Conservation (phyloP, 331 rosid genomes). For the Rosa hybrid region DNA sequence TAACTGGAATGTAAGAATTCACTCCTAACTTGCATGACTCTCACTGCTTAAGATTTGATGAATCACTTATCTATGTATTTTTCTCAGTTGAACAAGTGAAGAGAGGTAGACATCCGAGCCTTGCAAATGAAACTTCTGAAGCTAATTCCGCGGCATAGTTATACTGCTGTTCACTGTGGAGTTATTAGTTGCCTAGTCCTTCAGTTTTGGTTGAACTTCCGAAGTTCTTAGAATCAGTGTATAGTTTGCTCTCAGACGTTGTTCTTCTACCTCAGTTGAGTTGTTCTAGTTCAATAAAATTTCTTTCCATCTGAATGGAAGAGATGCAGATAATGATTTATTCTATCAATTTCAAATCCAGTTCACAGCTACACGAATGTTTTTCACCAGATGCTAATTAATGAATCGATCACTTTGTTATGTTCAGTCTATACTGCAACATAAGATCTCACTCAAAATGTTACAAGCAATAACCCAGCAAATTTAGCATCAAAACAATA, state of each 20-base stretch:
- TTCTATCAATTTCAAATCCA: not conserved
- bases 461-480: conserved; percentile 17
- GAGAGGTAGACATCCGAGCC: conserved; percentile 1
- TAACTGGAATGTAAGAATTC: conserved; percentile 30
- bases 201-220: not conserved
- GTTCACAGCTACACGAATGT: not conserved
- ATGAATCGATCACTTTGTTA: conserved; percentile 24
- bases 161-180: not conserved
- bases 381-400: not conserved
- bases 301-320: not conserved
- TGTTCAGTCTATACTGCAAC: conserved; percentile 29
- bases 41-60: not conserved
- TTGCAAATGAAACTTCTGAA: not conserved
- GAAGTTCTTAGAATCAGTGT: not conserved
- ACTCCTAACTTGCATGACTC: not conserved
- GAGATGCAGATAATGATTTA: not conserved
- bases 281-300: not conserved
- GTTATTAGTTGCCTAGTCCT: conserved; percentile 1
- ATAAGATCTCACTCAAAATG: not conserved
- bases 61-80: not conserved
- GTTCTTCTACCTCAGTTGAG: not conserved
- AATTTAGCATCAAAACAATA: conserved; percentile 1
- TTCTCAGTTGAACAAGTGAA: conserved; percentile 20
- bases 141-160: not conserved
- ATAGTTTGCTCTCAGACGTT: not conserved